phyloP scores from a whole-genome alignment of 2,329 filamentous ascomycete genomes.

The Hypoxylon sp. region DNA sequence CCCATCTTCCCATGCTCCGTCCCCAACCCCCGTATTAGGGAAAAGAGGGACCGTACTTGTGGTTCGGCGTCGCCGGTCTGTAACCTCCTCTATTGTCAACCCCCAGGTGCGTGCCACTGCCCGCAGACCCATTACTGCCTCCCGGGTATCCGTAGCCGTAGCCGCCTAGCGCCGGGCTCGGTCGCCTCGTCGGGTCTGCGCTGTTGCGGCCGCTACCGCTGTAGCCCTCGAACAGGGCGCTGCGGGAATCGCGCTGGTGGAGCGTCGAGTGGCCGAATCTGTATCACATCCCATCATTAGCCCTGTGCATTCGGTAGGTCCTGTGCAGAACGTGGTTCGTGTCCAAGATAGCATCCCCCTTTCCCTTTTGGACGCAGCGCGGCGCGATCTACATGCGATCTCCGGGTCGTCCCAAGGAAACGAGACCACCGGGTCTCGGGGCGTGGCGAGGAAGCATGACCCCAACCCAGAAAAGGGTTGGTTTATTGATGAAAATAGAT shows the following conservation, averaged over 20 bases:
- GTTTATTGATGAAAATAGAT: background rate
- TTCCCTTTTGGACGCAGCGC: conserved; percentile 14
- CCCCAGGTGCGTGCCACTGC: conserved; percentile 46
- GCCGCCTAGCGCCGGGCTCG: conserved; percentile 59
- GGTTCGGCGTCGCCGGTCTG: conserved; percentile 80
- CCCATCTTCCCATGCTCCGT: background rate
- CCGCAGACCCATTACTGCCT: conserved; percentile 49
- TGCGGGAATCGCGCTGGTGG: conserved; percentile 81
- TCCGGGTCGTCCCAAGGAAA: conserved; percentile 33
- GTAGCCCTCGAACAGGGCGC: conserved; percentile 83
- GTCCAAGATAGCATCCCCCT: background rate
- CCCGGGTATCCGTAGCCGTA: conserved; percentile 69
- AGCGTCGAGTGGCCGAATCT: conserved; percentile 79
- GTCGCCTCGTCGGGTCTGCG: conserved; percentile 60
- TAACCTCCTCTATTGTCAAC: conserved; percentile 59
- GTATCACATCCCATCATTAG: conserved; percentile 16
- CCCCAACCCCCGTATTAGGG: background rate
- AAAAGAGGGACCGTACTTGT: conserved; percentile 61
- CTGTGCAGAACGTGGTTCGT: background rate
- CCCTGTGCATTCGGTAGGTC: conserved; percentile 1
- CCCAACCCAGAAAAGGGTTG: background rate
- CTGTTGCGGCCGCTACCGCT: conserved; percentile 69
- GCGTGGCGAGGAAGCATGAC: conserved; percentile 6
- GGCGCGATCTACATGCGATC: conserved; percentile 36
- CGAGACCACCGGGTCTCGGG: conserved; percentile 1